These are phyloP conservation scores for Phaffomyces opuntiae DNA, from an alignment of 805 yeast species.

Conservation along the genomic window DNA sequence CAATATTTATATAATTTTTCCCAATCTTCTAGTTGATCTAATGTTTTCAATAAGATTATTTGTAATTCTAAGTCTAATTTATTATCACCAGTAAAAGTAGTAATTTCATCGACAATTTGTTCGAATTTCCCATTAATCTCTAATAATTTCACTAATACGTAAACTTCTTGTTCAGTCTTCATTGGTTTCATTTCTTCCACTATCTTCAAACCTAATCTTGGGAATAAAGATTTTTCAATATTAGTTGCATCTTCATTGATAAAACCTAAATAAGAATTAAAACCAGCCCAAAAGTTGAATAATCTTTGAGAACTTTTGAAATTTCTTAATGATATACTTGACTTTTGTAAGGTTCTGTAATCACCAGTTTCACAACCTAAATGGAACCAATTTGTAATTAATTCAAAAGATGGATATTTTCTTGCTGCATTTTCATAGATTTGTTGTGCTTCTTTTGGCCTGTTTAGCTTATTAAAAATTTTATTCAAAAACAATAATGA, in stretches of 20 bases:
- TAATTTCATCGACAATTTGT: slow-evolving; percentile 29
- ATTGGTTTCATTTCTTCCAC: slow-evolving; percentile 47
- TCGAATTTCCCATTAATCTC: slow-evolving; percentile 28
- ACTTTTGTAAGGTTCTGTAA: slow-evolving; percentile 45
- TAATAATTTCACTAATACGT: slow-evolving; percentile 47
- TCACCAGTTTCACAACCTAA: slow-evolving; percentile 42
- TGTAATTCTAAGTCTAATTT: slow-evolving; percentile 56
- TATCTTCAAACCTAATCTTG: slow-evolving; percentile 53
- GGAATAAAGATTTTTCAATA: slow-evolving; percentile 45
- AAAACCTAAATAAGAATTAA: slow-evolving; percentile 40
- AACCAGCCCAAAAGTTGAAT: slow-evolving; percentile 48
- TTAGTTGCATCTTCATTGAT: slow-evolving; percentile 27
- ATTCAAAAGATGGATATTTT: slow-evolving; percentile 44
- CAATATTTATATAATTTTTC: slow-evolving; percentile 35
- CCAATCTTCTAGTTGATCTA: slow-evolving; percentile 38
- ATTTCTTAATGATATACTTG: slow-evolving; percentile 38
- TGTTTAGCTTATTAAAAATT: slow-evolving; percentile 35
- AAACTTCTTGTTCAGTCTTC: slow-evolving; percentile 57
- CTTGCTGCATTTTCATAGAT: slow-evolving; percentile 53
- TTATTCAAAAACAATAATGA: slow-evolving; percentile 42
- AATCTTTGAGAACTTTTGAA: slow-evolving; percentile 28
- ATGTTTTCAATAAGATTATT: slow-evolving; percentile 42
- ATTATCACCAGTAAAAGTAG: slow-evolving; percentile 26
- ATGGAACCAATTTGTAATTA: slow-evolving; percentile 52
- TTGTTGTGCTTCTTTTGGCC: slow-evolving; percentile 34